phyloP scores from a whole-genome alignment of 371 early-diverging fungal species.

The Chytridiales sp. region DNA sequence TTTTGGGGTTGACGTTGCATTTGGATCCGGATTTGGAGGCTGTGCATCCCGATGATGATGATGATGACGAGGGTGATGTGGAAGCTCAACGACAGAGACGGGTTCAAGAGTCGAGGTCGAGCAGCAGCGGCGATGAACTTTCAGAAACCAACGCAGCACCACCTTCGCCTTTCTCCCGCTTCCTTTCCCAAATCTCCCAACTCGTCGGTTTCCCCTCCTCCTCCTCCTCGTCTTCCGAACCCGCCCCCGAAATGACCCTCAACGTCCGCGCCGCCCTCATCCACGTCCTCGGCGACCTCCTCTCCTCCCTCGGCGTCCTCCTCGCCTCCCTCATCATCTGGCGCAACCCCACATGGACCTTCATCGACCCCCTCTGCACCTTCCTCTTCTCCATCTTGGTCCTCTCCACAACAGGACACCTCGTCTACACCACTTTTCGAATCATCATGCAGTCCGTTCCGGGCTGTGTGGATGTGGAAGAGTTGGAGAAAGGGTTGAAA shows the following conservation, averaged over 20 bases:
- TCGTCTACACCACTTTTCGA: conserved; percentile 54
- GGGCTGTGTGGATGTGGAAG: not conserved
- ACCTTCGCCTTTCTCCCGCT: not conserved
- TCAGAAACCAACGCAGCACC: too few relatives aligned
- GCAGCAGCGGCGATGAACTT: too few relatives aligned
- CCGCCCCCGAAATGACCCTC: conserved; percentile 16
- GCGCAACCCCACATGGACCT: conserved; percentile 58
- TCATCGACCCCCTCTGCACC: conserved; percentile 82
- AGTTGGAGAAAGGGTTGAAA: not conserved
- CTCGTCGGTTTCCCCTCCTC: not conserved
- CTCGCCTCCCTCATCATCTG: conserved; percentile 70
- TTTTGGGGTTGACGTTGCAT: conserved; percentile 48
- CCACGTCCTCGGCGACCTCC: conserved; percentile 90
- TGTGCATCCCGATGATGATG: too few relatives aligned
- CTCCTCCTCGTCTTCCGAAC: not conserved
- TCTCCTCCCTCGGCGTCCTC: conserved; percentile 85
- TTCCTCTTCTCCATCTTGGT: conserved; percentile 75
- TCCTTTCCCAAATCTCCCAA: not conserved
- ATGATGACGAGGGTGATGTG: too few relatives aligned
- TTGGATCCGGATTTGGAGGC: too few relatives aligned
- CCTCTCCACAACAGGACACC: conserved; percentile 63
- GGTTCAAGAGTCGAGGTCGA: too few relatives aligned
- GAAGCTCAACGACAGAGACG: too few relatives aligned
- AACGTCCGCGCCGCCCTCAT: conserved; percentile 90
- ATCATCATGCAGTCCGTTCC: conserved; percentile 61